Percentiles rank a stretch among this genome's conserved stretches.
phyloP scores from a whole-genome alignment of 2,329 filamentous ascomycete genomes.

The Magnaporthales sp. region DNA sequence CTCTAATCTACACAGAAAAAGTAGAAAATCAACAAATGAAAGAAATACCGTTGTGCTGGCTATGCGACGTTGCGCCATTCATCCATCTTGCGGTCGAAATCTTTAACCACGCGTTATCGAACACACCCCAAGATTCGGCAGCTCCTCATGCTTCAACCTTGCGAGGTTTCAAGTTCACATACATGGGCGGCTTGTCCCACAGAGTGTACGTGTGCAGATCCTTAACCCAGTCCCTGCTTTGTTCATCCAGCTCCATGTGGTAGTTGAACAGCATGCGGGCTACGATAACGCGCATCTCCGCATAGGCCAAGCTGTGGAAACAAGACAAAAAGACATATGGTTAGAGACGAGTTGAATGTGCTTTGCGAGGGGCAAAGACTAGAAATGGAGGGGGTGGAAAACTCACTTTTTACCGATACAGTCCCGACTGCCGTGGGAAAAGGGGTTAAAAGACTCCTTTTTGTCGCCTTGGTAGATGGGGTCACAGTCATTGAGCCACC shows the following conservation, averaged over 20 bases:
- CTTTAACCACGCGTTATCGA: no score
- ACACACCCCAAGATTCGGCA: no score
- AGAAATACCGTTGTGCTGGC: no score
- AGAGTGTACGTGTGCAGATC: constrained; percentile 9
- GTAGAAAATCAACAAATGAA: no score
- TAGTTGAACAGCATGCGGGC: constrained; percentile 10
- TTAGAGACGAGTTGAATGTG: no score
- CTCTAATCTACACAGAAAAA: no score
- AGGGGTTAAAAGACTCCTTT: constrained; percentile 20
- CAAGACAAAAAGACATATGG: no score
- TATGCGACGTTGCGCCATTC: no score
- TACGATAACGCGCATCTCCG: constrained; percentile 9
- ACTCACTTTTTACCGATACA: constrained; percentile 15
- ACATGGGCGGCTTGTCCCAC: constrained; percentile 10
- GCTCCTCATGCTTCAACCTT: no score
- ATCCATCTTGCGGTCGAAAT: no score
- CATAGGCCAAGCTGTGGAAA: constrained; percentile 13
- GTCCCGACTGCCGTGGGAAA: constrained; percentile 9
- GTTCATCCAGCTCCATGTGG: constrained; percentile 10
- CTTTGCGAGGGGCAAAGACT: no score
- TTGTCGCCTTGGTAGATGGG: constrained; percentile 26
- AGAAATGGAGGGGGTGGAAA: no score
- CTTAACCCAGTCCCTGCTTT: constrained; percentile 11
- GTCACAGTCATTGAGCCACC: constrained; percentile 21
- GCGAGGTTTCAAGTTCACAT: background rate